Evolutionary conservation across 2,329 filamentous ascomycete genomes (phyloP).

Genomic region (Acarospora socialis): DNA sequence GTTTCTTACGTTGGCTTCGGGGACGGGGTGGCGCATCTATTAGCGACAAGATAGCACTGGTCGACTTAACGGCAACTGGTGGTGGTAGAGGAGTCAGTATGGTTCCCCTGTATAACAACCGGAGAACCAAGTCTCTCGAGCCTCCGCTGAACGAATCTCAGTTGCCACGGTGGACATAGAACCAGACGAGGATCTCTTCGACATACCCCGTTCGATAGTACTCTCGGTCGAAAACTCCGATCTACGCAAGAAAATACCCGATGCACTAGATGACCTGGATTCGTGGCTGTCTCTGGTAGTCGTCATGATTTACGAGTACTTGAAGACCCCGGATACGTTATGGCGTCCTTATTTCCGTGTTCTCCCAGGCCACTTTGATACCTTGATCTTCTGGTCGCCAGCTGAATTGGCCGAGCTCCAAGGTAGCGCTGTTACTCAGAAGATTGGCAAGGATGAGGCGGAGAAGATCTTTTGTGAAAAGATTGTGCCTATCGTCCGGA

Average conservation of each 20-base stretch:
- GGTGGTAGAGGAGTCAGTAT: slow-evolving; percentile 51
- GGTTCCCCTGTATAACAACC: slow-evolving; percentile 19
- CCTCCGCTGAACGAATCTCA: slow-evolving; percentile 22
- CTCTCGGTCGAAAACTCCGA: slow-evolving; percentile 60
- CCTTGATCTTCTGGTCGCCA: slow-evolving; percentile 76
- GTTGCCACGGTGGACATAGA: slow-evolving; percentile 57
- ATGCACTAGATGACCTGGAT: slow-evolving; percentile 36
- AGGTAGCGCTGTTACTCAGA: slow-evolving; percentile 59
- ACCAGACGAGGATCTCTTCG: slow-evolving; percentile 65
- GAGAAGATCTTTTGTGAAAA: slow-evolving; percentile 51
- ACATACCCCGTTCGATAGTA: slow-evolving; percentile 57
- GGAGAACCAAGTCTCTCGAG: background rate
- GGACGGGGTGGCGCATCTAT: slow-evolving; percentile 37
- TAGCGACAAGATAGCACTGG: slow-evolving; percentile 42
- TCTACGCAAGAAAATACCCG: slow-evolving; percentile 43
- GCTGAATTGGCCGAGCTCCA: slow-evolving; percentile 58
- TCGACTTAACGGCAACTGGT: slow-evolving; percentile 40
- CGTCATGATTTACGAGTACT: slow-evolving; percentile 64
- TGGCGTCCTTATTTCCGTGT: slow-evolving; percentile 72
- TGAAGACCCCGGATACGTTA: slow-evolving; percentile 42
- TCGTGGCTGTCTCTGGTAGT: slow-evolving; percentile 52
- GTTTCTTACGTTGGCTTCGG: slow-evolving; percentile 44
- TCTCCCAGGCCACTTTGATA: slow-evolving; percentile 60
- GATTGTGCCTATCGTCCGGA: slow-evolving; percentile 38
- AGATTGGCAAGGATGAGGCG: slow-evolving; percentile 61